These are phyloP conservation scores for Solanum peruvianum DNA, from an alignment of 257 asterid genomes.

Conservation along the genomic window DNA sequence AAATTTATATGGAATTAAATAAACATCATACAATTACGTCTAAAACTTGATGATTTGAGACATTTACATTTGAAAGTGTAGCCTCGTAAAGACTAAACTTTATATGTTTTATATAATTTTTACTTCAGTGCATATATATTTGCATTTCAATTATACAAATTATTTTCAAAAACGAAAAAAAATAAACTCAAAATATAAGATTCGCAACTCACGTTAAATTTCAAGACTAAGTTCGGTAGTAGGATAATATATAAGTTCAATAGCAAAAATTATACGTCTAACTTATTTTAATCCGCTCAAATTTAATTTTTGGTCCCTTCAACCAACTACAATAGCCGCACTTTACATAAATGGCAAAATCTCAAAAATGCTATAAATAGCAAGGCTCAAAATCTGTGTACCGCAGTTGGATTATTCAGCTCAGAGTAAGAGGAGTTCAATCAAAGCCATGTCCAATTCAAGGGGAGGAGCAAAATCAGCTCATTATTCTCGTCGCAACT, in stretches of 20 bases:
- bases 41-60: too few relatives aligned
- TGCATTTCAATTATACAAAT: not conserved
- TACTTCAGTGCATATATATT: too few relatives aligned
- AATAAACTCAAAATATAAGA: not conserved
- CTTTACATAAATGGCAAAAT: not conserved
- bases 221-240: too few relatives aligned
- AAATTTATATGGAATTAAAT: too few relatives aligned
- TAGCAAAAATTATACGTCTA: not conserved
- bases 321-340: not conserved
- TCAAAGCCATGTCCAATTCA: not conserved
- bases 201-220: not conserved
- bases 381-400: not conserved
- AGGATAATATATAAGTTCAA: fast-evolving
- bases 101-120: too few relatives aligned
- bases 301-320: not conserved
- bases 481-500: not conserved
- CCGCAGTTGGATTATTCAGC: not conserved
- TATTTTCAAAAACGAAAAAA: too few relatives aligned
- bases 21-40: too few relatives aligned
- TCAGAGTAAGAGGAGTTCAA: not conserved
- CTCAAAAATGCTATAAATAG: not conserved
- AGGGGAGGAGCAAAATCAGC: not conserved
- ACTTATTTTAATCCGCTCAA: too few relatives aligned
- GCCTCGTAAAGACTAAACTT: not conserved
- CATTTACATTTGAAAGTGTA: too few relatives aligned